These are phyloP conservation scores for Verticillium dahliae DNA, from an alignment of 2,329 filamentous ascomycete species.

Conservation along the genomic window DNA sequence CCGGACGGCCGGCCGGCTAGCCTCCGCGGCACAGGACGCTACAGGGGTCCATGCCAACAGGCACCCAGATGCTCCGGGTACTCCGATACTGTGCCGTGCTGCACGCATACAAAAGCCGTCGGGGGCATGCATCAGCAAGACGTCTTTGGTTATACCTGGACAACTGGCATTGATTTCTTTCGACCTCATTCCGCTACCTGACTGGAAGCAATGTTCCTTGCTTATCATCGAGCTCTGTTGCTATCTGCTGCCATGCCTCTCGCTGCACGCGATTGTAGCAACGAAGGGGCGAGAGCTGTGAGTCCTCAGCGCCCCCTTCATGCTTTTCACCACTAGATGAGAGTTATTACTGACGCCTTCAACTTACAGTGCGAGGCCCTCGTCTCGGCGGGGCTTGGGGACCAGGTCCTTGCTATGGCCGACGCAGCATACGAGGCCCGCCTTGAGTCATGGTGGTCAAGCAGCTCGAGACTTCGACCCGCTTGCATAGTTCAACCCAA, in stretches of 20 bases:
- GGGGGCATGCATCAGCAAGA: too few relatives aligned
- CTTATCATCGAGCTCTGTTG: neutral
- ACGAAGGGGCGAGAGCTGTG: neutral
- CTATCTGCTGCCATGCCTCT: neutral
- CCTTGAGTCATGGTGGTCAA: conserved; percentile 12
- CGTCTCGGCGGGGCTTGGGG: conserved; percentile 1
- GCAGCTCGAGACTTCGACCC: conserved; percentile 12
- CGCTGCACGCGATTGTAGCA: neutral
- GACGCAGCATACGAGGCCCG: conserved; percentile 6
- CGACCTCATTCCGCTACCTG: neutral
- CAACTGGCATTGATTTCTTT: too few relatives aligned
- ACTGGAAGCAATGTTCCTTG: neutral
- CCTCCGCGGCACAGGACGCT: too few relatives aligned
- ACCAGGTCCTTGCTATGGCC: conserved; percentile 1
- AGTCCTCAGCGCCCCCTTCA: neutral
- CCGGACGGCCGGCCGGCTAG: too few relatives aligned
- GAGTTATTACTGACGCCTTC: neutral
- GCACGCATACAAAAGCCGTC: too few relatives aligned
- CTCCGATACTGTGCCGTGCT: too few relatives aligned
- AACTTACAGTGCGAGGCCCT: conserved; percentile 7
- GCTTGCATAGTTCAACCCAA: conserved; percentile 18
- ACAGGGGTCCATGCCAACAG: too few relatives aligned
- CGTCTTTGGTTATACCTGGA: too few relatives aligned
- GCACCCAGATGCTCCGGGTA: too few relatives aligned
- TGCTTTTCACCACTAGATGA: neutral